Base-by-base conservation (phyloP, 768 basidiomycete species). In the Tephrocybe sp. region DNA sequence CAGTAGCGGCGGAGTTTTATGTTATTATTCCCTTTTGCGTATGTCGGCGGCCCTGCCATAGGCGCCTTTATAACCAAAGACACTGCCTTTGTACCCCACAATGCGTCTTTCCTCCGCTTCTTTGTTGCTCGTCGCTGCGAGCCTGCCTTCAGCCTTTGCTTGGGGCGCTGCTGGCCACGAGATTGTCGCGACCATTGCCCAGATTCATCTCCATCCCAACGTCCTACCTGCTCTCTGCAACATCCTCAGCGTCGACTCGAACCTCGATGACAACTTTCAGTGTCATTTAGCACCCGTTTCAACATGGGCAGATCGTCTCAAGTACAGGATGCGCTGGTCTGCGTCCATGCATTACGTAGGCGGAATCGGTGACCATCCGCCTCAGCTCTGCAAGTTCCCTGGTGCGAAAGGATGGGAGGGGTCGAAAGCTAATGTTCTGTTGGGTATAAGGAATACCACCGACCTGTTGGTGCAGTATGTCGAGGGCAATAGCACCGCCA, bases 121-220 rank as follows among this genome's bases (percentile, higher is more conserved):
- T 8, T 23, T 54, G 20, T 35, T 57, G 5, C 17, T 57, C n/a
- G 34, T 45, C 2, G 34, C 46, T 41, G 26, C 33, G 17, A n/a
- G 12, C 7, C 42, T 59, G 6, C 58, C 64, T 9, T 31, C 30
- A 9, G 65, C 57, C 23, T 52, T 62, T 49, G 74, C 64, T 38
- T 76, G 75, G 75, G 75, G 74, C 39, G 72, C 73, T 33, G 20
- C 54, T 84, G 92, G 95, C 3, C 95, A 98, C 60, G 89, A 97
- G 72, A 85, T 97, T 30, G 82, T 92, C 5, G 95, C 94, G 1
- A 96, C 94, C 4, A 89, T 98, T 50, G 96, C 96, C 1, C 89
- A 98, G 65, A 91, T 95, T 52, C 83, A 97, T 65, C 79, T 98
- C 2, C 81, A 91, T 64, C 89, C 90, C 0, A 72, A 71, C 2